Base-by-base conservation (phyloP, 2,329 filamentous ascomycete species). In the Leptodontidium sp. region DNA sequence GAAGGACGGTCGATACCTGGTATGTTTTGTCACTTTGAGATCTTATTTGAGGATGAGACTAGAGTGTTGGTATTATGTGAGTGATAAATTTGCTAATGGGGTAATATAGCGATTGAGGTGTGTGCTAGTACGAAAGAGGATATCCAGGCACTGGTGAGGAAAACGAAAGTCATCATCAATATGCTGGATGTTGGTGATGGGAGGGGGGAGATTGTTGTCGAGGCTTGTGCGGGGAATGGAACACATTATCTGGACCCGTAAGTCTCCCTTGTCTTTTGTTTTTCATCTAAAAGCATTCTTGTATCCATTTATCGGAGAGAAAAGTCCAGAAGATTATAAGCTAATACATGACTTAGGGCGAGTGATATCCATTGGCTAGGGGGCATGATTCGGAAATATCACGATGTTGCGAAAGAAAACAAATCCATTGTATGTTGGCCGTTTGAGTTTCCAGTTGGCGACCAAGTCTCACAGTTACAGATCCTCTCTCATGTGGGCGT, bases 321-420 rank as follows among this genome's bases (percentile, higher is more conserved):
- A 32, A 32, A 32, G 29, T 32, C 29, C 6, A 32, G 29, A 32
- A 32, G 29, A 32, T 32, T 32, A 32, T 32, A 32, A 32, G 29
- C 29, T 32, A 32, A 32, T 32, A 32, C 6, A 14, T 40, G 8
- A 40, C 40, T 29, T 12, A 68, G 53, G 35, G 35, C 61, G 12
- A 53, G 32, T 38, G 52, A 68, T 40, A 68, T 57, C 12, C 32
- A 47, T 26, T 68, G 66, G 66, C 50, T 68, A 3, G 57, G 53
- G 55, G 55, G 53, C 12, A 65, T 68, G 47, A 65, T 68, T 24
- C 38, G 49, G 12, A 64, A 62, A 52, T 68, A 68, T n/a, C 66
- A 65, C 29, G 24, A 64, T 26, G n/a, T 68, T 61, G 66, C 66
- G 9, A 49, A 21, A 14, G 47, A 65, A 32, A 68, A 52, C 14